Evolutionary conservation across 768 basidiomycete genomes (phyloP).

Genomic region (Symmetrospora coprosmae): DNA sequence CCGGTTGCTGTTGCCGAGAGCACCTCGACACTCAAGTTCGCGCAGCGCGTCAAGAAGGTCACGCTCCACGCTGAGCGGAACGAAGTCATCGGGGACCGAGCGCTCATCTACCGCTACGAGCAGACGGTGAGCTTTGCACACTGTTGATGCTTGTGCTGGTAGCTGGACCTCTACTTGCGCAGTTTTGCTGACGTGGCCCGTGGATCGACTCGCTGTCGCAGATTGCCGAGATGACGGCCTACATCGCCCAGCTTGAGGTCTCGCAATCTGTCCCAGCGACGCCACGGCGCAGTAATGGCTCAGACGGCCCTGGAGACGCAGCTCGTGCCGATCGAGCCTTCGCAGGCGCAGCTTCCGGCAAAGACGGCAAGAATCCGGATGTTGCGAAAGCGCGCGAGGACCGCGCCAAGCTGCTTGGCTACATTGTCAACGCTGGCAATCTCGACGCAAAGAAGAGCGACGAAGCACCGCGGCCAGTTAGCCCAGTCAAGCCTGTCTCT

Average conservation of each 20-base stretch:
- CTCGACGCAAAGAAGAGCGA: constrained; percentile 27
- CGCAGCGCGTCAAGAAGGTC: constrained; percentile 81
- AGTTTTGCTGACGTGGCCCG: no score
- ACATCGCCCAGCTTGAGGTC: constrained; percentile 15
- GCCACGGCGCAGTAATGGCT: neutral
- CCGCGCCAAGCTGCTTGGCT: constrained; percentile 27
- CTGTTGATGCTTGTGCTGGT: neutral
- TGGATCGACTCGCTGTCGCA: neutral
- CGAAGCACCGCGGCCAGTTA: neutral
- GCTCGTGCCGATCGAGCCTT: constrained; percentile 22
- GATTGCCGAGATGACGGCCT: constrained; percentile 21
- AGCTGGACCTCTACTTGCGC: no score
- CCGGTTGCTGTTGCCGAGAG: constrained; percentile 62
- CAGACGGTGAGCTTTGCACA: constrained; percentile 19
- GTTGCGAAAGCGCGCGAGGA: constrained; percentile 18
- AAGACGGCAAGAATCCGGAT: constrained; percentile 21
- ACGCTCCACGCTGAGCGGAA: constrained; percentile 39
- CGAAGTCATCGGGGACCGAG: constrained; percentile 33
- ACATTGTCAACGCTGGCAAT: constrained; percentile 30
- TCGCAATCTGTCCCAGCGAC: neutral
- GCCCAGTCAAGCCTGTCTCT: neutral
- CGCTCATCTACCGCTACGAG: constrained; percentile 30
- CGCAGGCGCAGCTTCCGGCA: constrained; percentile 26
- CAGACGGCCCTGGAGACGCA: neutral
- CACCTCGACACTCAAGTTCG: constrained; percentile 81